Conservation (phyloP, 495 filamentous ascomycete genomes). For the Apodospora peruviana region DNA sequence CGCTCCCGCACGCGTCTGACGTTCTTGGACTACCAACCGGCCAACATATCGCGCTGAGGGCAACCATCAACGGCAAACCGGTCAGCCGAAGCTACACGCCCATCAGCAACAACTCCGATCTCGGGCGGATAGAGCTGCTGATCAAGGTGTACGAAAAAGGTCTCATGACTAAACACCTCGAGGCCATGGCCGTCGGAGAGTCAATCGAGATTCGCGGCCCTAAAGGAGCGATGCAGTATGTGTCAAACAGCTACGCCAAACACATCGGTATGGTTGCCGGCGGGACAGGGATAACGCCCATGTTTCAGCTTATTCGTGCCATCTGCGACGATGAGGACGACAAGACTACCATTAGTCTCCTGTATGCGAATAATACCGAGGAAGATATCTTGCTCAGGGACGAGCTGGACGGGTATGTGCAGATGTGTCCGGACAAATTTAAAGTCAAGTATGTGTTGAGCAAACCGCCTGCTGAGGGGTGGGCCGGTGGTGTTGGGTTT, state of each 20-base stretch:
- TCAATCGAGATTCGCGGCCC: conserved; percentile 44
- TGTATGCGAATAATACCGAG: conserved; percentile 61
- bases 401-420: conserved; percentile 43
- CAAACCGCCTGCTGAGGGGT: conserved; percentile 18
- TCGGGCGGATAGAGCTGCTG: conserved; percentile 40
- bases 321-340: conserved; percentile 47
- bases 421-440: conserved; percentile 34
- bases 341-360: conserved; percentile 40
- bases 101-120: conserved; percentile 46
- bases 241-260: conserved; percentile 5
- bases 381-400: conserved; percentile 60
- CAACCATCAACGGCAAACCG: conserved; percentile 34
- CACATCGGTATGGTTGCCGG: conserved; percentile 45
- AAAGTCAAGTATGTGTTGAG: conserved; percentile 43
- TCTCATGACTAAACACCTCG: conserved; percentile 43
- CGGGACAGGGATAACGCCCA: conserved; percentile 54
- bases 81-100: conserved; percentile 48
- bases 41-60: conserved; percentile 48
- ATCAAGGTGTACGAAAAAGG: conserved; percentile 47
- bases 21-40: conserved; percentile 49
- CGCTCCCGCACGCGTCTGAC: conserved; percentile 33
- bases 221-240: conserved; percentile 43
- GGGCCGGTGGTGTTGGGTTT: conserved; percentile 26
- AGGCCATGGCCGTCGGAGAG: conserved; percentile 35
- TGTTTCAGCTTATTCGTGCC: conserved; percentile 48